phyloP scores from a whole-genome alignment of 2,329 filamentous ascomycete species.

The Scleromitrula shiraiana region DNA sequence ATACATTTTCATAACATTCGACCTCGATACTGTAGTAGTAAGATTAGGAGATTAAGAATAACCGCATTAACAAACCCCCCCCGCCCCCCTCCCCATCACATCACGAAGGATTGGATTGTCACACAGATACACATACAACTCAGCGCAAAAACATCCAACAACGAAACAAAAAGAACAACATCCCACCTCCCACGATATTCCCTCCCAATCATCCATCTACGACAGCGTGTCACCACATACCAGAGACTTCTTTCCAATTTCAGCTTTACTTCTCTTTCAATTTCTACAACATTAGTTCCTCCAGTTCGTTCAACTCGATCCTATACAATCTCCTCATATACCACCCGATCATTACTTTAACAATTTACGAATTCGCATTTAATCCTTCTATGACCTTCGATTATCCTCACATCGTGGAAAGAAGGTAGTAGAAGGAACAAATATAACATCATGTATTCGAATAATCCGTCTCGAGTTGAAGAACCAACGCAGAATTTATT shows the following conservation, averaged over 20 bases:
- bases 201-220: conserved; percentile 2
- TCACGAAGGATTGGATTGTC: background rate
- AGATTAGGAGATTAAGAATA: no score
- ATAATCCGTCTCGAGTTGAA: conserved; percentile 11
- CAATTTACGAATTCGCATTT: background rate
- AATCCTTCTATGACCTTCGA: background rate
- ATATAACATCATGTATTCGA: background rate
- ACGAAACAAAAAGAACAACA: conserved; percentile 1
- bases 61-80: no score
- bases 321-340: background rate
- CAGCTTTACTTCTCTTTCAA: background rate
- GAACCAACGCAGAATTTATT: conserved; percentile 18
- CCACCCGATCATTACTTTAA: background rate
- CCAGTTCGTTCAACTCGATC: background rate
- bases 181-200: background rate
- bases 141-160: conserved; percentile 4
- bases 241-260: background rate
- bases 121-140: background rate
- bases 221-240: conserved; percentile 1
- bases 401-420: background rate
- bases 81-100: no score
- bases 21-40: no score
- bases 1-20: no score
- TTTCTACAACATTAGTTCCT: background rate
- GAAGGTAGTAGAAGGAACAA: background rate